phyloP scores from a whole-genome alignment of 441 rosid genomes.

The Populus hybrid region DNA sequence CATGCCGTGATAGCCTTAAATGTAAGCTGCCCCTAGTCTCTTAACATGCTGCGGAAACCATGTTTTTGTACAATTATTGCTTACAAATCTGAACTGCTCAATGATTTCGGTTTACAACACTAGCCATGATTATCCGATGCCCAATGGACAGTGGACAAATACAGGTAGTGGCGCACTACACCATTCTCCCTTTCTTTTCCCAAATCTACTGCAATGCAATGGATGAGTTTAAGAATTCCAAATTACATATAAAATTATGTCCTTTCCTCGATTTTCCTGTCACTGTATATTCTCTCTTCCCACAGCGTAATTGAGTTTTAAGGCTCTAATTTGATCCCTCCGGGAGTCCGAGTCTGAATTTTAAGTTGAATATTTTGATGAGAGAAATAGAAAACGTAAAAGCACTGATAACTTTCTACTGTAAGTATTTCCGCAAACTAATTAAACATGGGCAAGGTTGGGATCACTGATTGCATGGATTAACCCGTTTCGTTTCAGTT shows the following conservation, averaged over 20 bases:
- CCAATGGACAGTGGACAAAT: not conserved
- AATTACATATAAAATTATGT: no score
- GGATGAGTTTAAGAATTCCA: not conserved
- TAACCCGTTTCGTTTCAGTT: no score
- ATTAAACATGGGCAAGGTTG: no score
- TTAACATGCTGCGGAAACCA: not conserved
- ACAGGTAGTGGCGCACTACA: not conserved
- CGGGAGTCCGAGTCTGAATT: no score
- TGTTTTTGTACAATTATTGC: not conserved
- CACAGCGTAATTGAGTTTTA: not conserved
- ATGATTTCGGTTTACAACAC: not conserved
- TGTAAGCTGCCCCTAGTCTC: not conserved
- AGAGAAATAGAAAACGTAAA: no score
- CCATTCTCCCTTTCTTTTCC: not conserved
- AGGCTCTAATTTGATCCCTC: not conserved
- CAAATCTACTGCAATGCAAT: not conserved
- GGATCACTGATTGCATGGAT: no score
- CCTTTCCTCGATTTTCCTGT: no score
- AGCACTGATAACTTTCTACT: no score
- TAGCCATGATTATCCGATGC: not conserved
- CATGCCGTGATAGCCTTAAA: not conserved
- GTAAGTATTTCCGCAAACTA: no score
- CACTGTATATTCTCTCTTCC: not conserved
- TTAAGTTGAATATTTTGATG: no score
- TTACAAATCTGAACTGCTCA: not conserved